Evolutionary conservation across 148 eudicot species (phyloP), one percentile per base, ranked within the genome.

Genomic region (Rhododendron williamsianum): DNA sequence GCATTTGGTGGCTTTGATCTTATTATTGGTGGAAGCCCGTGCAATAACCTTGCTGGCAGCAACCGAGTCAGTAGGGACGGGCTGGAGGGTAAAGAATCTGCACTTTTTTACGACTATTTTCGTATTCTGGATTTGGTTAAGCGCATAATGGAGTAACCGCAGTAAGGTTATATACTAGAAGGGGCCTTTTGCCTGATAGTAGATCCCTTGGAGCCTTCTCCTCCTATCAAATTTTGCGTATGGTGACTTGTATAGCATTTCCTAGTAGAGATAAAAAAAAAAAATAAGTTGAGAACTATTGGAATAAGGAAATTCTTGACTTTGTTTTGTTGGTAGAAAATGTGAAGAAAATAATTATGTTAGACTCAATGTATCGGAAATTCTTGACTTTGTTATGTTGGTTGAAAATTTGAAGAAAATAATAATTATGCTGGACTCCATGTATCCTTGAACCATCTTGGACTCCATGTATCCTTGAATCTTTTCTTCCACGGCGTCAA

Each of bases 21-120:
- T 54, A 82, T 96, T 0, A 88, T 96, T 30, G 99, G 99, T 33
- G 99, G 99, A 6, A 94, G 97, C 85, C 98, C 99, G 0, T 96
- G 99, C 85, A 96, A 96, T 43, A 96, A 96, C 63, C 92, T 96
- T 0, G 91, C 99, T 0, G 99, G 97, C 43, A 90, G 94, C 84
- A 95, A 96, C 65, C 85, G 98, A 83, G 91, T 91, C 4, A 93
- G 94, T 81, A 90, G 99, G 84, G 96, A 95, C 76, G 99, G 98
- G 2, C 90, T 96, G 45, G 95, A 95, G 85, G 99, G 99, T 1
- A 89, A 90, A 81, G 92, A 96, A 18, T 96, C 99, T 7, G 87
- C 95, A 0, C 93, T 96, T 8, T 96, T 96, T 73, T 96, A 82
- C 38, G 94, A 95, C 0, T 95, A 90, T 87, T 83, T 86, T 69